phyloP scores from a whole-genome alignment of 2,329 filamentous ascomycete genomes.

The Colletotrichum sp. region DNA sequence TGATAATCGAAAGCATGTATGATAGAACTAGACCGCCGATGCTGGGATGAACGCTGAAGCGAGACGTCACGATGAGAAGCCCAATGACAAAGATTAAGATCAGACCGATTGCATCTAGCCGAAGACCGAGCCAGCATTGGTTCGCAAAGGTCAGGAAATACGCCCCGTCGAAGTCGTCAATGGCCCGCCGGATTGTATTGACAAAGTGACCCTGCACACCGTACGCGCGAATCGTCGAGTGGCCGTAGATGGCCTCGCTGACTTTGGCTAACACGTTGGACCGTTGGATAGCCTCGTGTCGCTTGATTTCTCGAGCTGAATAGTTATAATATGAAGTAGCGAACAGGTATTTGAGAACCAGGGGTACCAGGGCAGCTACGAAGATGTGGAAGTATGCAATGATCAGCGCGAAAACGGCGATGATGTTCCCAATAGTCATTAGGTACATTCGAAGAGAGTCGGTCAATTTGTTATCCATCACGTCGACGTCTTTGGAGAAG shows the following conservation, averaged over 20 bases:
- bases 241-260: slow-evolving; percentile 82
- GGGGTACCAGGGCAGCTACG: slow-evolving; percentile 60
- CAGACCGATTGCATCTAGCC: slow-evolving; percentile 83
- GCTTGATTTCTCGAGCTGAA: slow-evolving; percentile 91
- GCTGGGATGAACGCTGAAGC: slow-evolving; percentile 83
- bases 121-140: slow-evolving; percentile 87
- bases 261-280: slow-evolving; percentile 90
- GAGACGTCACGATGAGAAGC: slow-evolving; percentile 90
- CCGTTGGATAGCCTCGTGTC: slow-evolving; percentile 86
- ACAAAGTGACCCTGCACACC: slow-evolving; percentile 79
- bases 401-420: slow-evolving; percentile 84
- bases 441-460: slow-evolving; percentile 94
- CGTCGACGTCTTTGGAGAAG: slow-evolving; percentile 92
- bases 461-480: slow-evolving; percentile 91
- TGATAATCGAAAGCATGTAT: slow-evolving; percentile 92
- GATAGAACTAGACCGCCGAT: slow-evolving; percentile 87
- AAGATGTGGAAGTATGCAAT: slow-evolving; percentile 95
- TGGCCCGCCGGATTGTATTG: slow-evolving; percentile 67
- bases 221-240: slow-evolving; percentile 87
- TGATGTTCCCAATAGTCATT: slow-evolving; percentile 80
- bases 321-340: slow-evolving; percentile 86
- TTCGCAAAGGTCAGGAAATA: slow-evolving; percentile 96
- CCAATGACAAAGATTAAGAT: slow-evolving; percentile 86
- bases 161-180: slow-evolving; percentile 91
- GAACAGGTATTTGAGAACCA: slow-evolving; percentile 79